phyloP scores from a whole-genome alignment of 1,139 yeast species.

The Hemisphaericaspora xylofermentans region DNA sequence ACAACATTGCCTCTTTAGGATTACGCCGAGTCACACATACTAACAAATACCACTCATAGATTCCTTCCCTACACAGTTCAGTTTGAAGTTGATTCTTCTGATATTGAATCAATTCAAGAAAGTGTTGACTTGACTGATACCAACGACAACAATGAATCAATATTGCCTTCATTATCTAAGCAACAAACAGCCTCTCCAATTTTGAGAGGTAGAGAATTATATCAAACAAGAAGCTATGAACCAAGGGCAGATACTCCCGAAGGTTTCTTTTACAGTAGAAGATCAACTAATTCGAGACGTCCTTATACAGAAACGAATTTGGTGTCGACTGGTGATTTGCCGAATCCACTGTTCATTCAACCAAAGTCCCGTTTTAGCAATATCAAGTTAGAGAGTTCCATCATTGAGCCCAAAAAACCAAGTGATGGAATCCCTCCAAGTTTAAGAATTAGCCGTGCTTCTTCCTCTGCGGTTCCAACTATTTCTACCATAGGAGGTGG shows the following conservation, averaged over 20 bases:
- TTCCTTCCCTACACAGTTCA: constrained; percentile 73
- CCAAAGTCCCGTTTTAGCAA: constrained; percentile 39
- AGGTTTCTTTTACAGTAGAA: constrained; percentile 28
- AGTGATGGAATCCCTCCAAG: constrained; percentile 41
- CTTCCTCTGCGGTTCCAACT: constrained; percentile 25
- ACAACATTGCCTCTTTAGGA: background rate
- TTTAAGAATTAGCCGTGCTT: constrained; percentile 41
- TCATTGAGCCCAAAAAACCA: constrained; percentile 36
- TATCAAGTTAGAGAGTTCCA: constrained; percentile 30
- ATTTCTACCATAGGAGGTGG: constrained; percentile 11
- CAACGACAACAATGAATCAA: constrained; percentile 15
- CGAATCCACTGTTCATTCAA: constrained; percentile 34
- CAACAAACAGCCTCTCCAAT: constrained; percentile 15
- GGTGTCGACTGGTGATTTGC: background rate
- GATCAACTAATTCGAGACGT: constrained; percentile 4
- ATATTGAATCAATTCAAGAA: constrained; percentile 10
- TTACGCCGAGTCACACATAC: background rate
- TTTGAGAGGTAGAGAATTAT: constrained; percentile 7
- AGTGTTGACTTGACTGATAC: constrained; percentile 4
- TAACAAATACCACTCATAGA: constrained; percentile 26
- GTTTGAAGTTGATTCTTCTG: constrained; percentile 46
- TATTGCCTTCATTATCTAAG: constrained; percentile 21
- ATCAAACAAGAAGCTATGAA: constrained; percentile 8
- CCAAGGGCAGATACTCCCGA: constrained; percentile 21
- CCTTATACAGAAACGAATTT: background rate